Conservation (phyloP, 2,329 filamentous ascomycete genomes). For the Penicillium sp. region DNA sequence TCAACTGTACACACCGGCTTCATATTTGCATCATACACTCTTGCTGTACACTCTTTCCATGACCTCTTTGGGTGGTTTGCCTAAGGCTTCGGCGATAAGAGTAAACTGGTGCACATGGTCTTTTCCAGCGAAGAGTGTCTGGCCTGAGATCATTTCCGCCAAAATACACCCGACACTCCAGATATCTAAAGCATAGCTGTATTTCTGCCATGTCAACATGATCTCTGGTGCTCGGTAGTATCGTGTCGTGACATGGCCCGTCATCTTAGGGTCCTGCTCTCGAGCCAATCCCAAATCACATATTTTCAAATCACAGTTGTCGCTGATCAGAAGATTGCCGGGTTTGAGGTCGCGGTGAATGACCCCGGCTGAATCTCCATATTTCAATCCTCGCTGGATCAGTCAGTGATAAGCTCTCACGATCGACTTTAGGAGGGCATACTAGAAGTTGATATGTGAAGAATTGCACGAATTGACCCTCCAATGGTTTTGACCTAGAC, state of each 20-base stretch:
- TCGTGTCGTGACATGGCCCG: conserved; percentile 94
- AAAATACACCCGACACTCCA: conserved; percentile 99
- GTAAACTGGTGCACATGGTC: conserved; percentile 99
- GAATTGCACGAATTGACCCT: conserved; percentile 99
- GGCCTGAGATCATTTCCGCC: conserved; percentile 97
- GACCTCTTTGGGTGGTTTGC: conserved; percentile 94
- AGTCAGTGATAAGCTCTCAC: conserved; percentile 7
- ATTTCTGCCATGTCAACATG: conserved; percentile 99
- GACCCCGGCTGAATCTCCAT: conserved; percentile 96
- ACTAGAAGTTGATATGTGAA: conserved; percentile 99
- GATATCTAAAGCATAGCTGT: conserved; percentile 97
- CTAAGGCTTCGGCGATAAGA: conserved; percentile 95
- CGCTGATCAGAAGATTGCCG: conserved; percentile 98
- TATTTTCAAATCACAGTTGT: conserved; percentile 99
- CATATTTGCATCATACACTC: conserved; percentile 60
- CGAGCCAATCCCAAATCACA: conserved; percentile 97
- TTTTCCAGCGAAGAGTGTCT: conserved; percentile 95
- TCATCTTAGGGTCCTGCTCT: conserved; percentile 99
- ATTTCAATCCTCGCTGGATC: conserved; percentile 86
- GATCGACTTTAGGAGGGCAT: conserved; percentile 33
- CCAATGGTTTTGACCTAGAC: conserved; percentile 71
- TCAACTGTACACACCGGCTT: not conserved
- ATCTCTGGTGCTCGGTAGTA: conserved; percentile 99
- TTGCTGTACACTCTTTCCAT: conserved; percentile 98
- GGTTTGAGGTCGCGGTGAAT: conserved; percentile 97